Conservation (phyloP, 805 yeast genomes). For the Saturnispora sekii region DNA sequence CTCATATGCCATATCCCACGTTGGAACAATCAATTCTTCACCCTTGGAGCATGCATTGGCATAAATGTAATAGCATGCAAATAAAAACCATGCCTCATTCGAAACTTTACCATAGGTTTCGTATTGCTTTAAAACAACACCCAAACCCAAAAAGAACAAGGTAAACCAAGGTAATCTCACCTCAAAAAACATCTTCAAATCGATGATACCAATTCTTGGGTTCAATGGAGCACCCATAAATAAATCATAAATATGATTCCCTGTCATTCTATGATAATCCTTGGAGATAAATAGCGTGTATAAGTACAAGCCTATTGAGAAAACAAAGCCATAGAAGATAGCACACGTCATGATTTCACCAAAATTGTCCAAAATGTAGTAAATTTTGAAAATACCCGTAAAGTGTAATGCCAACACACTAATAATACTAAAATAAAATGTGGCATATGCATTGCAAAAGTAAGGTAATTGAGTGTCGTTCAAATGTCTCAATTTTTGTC, state of each 20-base stretch:
- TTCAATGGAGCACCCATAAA: conserved; percentile 98
- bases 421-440: conserved; percentile 62
- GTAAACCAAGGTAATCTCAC: conserved; percentile 97
- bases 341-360: conserved; percentile 93
- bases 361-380: conserved; percentile 68
- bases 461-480: conserved; percentile 77
- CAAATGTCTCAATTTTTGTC: conserved; percentile 82
- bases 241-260: conserved; percentile 79
- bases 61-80: conserved; percentile 86
- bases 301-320: conserved; percentile 61
- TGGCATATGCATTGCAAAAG: conserved; percentile 84
- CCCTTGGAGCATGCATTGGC: conserved; percentile 98
- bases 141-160: conserved; percentile 64
- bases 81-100: conserved; percentile 62
- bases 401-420: conserved; percentile 56
- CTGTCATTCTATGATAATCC: conserved; percentile 86
- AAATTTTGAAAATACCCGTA: conserved; percentile 63
- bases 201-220: conserved; percentile 89
- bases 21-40: conserved; percentile 93
- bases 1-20: conserved; percentile 99
- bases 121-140: conserved; percentile 67
- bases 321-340: conserved; percentile 63
- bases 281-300: conserved; percentile 54
- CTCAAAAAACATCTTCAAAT: conserved; percentile 94
- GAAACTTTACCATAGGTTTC: conserved; percentile 74